Percentiles rank a stretch among this genome's conserved stretches.
phyloP scores from a whole-genome alignment of 129 eudicot genomes.

The Cynara cardunculus region DNA sequence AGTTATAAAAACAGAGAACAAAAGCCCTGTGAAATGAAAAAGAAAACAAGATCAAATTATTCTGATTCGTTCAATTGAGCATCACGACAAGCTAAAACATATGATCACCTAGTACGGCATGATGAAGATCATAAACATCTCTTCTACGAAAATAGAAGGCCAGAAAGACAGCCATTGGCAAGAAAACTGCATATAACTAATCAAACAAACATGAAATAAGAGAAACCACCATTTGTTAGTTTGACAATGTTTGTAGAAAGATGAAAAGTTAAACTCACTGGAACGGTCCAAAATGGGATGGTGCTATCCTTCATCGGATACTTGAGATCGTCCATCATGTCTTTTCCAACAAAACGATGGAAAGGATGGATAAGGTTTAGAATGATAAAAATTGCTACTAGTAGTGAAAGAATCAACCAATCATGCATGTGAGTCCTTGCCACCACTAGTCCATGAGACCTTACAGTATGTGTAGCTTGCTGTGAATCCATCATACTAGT shows the following conservation, averaged over 20 bases:
- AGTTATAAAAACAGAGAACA: slow-evolving; percentile 46
- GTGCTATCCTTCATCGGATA: slow-evolving; percentile 48
- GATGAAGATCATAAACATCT: slow-evolving; percentile 59
- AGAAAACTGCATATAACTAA: slow-evolving; percentile 39
- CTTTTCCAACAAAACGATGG: slow-evolving; percentile 45
- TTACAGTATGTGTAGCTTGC: slow-evolving; percentile 38
- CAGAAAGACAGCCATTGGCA: slow-evolving; percentile 37
- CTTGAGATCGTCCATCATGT: slow-evolving; percentile 47
- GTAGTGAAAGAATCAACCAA: slow-evolving; percentile 37
- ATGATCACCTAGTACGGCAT: slow-evolving; percentile 36
- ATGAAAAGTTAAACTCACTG: slow-evolving; percentile 25
- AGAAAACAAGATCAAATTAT: not conserved
- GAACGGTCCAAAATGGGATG: slow-evolving; percentile 49
- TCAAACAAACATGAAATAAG: not conserved
- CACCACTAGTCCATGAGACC: slow-evolving; percentile 44
- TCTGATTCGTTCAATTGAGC: not conserved
- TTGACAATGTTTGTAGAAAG: not conserved
- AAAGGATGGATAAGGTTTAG: slow-evolving; percentile 41
- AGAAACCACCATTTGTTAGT: not conserved
- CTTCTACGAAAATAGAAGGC: slow-evolving; percentile 36
- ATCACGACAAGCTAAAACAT: not conserved
- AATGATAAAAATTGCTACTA: slow-evolving; percentile 15
- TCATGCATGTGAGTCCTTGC: slow-evolving; percentile 41
- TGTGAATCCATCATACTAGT: slow-evolving; percentile 26
- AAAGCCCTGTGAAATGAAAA: slow-evolving; percentile 33